Base-by-base conservation (phyloP, 1,284 basidiomycete genomes). In the Sanghuangporus sanghuang region DNA sequence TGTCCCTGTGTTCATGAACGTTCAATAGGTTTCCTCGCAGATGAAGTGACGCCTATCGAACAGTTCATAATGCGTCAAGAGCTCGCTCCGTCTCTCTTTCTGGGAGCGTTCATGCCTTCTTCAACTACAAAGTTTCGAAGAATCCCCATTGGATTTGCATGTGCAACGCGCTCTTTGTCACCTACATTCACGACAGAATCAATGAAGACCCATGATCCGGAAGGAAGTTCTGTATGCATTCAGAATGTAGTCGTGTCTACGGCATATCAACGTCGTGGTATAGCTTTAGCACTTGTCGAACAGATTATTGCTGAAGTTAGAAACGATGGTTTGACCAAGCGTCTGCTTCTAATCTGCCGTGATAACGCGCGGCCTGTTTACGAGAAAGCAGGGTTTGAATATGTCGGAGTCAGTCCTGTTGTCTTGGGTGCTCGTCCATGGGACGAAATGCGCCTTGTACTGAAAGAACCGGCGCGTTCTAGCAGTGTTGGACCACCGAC, bases 211-310 rank as follows among this genome's bases (percentile, higher is more conserved):
- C 89, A 91, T 68, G 77, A 83, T 50, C 80, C 85, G 0, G 70
- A 70, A 2, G 76, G 81, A 1, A 62, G 77, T 0, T 83, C 85
- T 9, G 81, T 89, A 46, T 88, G 86, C 70, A 80, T 91, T 49
- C 89, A 91, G 70, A 84, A 86, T 7, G 81, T 91, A 36, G 87
- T 84, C 68, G 81, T 90, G n/a, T 67, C 77, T 1, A 67, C 73
- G 0, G 63, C 71, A 1, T 73, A 81, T 63, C 76, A 77, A 46
- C 69, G 78, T 18, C 75, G 76, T 49, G 84, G 85, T n/a, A 70
- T 89, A 59, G 89, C 80, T 0, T 71, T 79, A 23, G 70, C 72
- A 6, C 76, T 91, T n/a, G 73, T 90, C 40, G 75, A 77, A 50
- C 86, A 87, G 68, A 90, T 89, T 72, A 68, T 87, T 48, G 62